phyloP scores from a whole-genome alignment of 2,329 filamentous ascomycete species.

The Colletotrichum limetticola region DNA sequence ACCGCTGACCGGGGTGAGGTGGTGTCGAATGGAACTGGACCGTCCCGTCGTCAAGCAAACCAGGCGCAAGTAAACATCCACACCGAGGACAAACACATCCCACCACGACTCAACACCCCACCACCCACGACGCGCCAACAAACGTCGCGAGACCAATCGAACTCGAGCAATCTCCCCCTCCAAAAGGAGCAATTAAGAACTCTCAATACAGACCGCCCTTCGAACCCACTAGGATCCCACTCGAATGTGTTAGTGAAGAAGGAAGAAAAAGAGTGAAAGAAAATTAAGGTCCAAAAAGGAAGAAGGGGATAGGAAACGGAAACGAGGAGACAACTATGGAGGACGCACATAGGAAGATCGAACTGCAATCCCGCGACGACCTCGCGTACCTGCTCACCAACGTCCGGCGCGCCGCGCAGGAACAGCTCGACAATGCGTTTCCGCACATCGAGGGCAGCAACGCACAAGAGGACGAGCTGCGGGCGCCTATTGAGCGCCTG shows the following conservation, averaged over 20 bases:
- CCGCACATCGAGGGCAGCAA: conserved; percentile 65
- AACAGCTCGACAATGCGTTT: conserved; percentile 75
- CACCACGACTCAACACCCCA: not conserved
- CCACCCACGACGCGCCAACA: not conserved
- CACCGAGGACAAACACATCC: not conserved
- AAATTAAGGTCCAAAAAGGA: not conserved
- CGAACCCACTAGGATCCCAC: not conserved
- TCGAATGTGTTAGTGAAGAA: not conserved
- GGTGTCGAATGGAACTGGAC: too few relatives aligned
- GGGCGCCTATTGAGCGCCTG: conserved; percentile 67
- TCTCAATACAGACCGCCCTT: not conserved
- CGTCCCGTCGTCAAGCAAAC: not conserved
- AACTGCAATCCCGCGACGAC: conserved; percentile 81
- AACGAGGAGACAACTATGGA: conserved; percentile 40
- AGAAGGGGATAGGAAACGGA: not conserved
- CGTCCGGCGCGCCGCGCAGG: conserved; percentile 73
- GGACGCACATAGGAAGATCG: conserved; percentile 76
- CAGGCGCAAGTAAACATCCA: not conserved
- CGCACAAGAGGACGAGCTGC: conserved; percentile 62
- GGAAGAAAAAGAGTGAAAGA: not conserved
- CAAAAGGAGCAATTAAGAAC: not conserved
- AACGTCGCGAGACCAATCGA: not conserved
- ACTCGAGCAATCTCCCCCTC: too few relatives aligned
- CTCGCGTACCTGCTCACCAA: conserved; percentile 76
- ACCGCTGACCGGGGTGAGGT: too few relatives aligned